Evolutionary conservation across 2,329 filamentous ascomycete species (phyloP).

Genomic region (Curvularia verruculosa): DNA sequence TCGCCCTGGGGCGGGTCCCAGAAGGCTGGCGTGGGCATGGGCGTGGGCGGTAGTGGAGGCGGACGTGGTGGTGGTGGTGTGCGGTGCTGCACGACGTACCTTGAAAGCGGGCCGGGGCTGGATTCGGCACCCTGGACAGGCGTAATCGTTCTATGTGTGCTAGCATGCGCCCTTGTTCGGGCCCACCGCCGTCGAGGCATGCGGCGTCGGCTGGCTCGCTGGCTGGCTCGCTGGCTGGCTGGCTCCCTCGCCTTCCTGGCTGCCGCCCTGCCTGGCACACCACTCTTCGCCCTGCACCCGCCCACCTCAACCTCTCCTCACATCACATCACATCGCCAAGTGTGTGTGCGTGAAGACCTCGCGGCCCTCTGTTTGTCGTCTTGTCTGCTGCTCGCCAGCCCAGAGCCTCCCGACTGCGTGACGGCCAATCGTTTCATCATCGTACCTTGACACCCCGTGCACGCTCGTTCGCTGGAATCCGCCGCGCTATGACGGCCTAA

Average conservation of each 20-base stretch:
- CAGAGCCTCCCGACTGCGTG: constrained; percentile 43
- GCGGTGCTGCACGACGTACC: constrained; percentile 41
- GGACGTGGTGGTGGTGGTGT: constrained; percentile 28
- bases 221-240: neutral
- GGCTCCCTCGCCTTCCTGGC: neutral
- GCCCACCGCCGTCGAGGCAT: constrained; percentile 40
- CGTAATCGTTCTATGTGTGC: constrained; percentile 43
- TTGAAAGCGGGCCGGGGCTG: constrained; percentile 39
- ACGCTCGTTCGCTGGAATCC: constrained; percentile 46
- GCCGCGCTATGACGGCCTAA: constrained; percentile 50
- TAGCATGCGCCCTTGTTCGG: constrained; percentile 47
- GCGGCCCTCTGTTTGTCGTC: constrained; percentile 12
- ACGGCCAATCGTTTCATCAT: constrained; percentile 50
- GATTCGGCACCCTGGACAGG: constrained; percentile 38
- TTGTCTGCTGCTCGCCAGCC: constrained; percentile 27
- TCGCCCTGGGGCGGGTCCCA: constrained; percentile 5
- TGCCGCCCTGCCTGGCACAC: constrained; percentile 10
- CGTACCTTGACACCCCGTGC: constrained; percentile 47
- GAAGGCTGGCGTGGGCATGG: no score
- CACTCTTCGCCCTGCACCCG: constrained; percentile 23
- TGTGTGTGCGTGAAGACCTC: constrained; percentile 2
- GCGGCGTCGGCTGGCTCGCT: constrained; percentile 17
- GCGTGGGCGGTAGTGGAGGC: no score
- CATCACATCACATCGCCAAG: constrained; percentile 5
- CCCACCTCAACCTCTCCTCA: constrained; percentile 10